Conservation (phyloP, 1,284 basidiomycete species). For the Ceratorhiza oryzae-sativae region DNA sequence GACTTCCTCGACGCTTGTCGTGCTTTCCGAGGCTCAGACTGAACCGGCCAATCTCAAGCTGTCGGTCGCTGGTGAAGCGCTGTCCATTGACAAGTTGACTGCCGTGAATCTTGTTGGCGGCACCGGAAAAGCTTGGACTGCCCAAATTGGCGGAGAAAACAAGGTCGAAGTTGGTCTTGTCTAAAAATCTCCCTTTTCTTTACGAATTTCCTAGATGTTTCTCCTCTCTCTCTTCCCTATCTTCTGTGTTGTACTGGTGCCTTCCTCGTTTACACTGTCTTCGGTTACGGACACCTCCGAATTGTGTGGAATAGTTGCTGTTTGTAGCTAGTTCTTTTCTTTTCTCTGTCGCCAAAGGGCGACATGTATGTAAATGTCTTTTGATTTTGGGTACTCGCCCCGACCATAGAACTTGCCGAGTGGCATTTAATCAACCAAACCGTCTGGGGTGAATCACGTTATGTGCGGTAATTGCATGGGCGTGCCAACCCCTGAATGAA, state of each 20-base stretch:
- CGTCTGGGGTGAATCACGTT: no score
- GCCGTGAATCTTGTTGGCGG: background rate
- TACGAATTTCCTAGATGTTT: background rate
- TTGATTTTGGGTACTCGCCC: background rate
- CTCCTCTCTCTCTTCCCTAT: background rate
- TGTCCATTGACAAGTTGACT: background rate
- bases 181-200: background rate
- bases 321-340: background rate
- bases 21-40: background rate
- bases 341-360: background rate
- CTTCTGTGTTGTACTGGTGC: background rate
- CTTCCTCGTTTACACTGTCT: conserved; percentile 8
- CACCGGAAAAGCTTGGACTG: background rate
- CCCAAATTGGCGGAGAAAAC: conserved; percentile 5
- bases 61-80: background rate
- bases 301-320: background rate
- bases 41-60: background rate
- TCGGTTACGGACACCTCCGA: background rate
- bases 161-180: conserved; percentile 10
- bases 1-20: background rate
- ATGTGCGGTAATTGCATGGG: no score
- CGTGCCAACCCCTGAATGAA: no score
- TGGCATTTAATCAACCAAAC: no score
- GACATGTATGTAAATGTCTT: background rate
- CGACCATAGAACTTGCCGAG: background rate